Evolutionary conservation across 129 eudicot genomes (phyloP), one percentile per base, ranked within the genome.

Genomic region (Chrysanthemum seticuspe): DNA sequence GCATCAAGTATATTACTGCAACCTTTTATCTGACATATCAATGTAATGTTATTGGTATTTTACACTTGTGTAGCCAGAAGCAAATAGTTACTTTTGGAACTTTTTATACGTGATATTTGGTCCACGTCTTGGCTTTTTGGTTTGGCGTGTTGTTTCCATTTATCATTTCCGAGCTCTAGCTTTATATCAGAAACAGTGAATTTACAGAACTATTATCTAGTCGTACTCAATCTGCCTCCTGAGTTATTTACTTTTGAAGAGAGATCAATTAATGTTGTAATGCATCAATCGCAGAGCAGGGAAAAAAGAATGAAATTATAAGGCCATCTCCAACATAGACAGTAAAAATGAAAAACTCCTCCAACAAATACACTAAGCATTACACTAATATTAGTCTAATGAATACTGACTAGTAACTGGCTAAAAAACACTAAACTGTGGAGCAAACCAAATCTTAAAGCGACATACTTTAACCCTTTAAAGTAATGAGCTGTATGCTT

Each of bases 1-100:
- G 65, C 65, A 60, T 60, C 10, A 52, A n/a, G 57, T 52, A 52
- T 52, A 51, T 51, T n/a, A 10, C 57, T 52, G 57, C 15, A 52
- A n/a, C 10, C 0, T 2, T 13, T 2, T 11, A 52, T 52, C 57
- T 13, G 57, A 52, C 57, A 52, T 52, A 11, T 52, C 15, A 1
- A 60, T 18, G 15, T 25, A 3, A 23, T 1, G 15, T 23, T 23
- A 13, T 25, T 60, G 65, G 40, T 4, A 13, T 23, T 59, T 59
- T 14, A 59, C 65, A 59, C 11, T 9, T 21, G 25, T 21, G 40
- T 11, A 60, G 34, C 65, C 44, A 60, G 34, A 5, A 60, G 44
- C 27, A 60, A 10, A 60, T 60, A 60, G 44, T 36, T 36, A 36
- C 44, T 10, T 60, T 10, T 12, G 65, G 34, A 25, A 14, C 65